phyloP scores from a whole-genome alignment of 1,284 basidiomycete species.

The Trametes pubescens region DNA sequence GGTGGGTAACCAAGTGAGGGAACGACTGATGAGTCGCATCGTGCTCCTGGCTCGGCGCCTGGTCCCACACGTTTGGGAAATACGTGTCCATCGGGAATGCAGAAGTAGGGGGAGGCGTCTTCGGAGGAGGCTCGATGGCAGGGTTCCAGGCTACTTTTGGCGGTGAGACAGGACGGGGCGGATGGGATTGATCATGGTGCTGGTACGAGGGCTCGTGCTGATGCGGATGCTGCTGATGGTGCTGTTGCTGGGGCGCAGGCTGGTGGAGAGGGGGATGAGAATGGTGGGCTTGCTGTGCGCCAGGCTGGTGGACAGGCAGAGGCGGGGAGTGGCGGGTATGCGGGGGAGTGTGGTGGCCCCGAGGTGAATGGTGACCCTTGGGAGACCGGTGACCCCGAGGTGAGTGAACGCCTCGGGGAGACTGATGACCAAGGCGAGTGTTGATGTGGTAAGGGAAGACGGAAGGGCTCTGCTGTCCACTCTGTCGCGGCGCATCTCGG shows the following conservation, averaged over 20 bases:
- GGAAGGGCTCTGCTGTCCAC: conserved; percentile 21
- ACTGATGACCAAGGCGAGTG: conserved; percentile 22
- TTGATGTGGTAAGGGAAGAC: conserved; percentile 13
- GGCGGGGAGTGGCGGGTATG: conserved; percentile 28
- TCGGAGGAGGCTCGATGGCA: conserved; percentile 78
- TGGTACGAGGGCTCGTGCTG: conserved; percentile 33
- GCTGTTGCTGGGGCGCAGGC: conserved; percentile 27
- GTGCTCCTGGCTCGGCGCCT: conserved; percentile 51
- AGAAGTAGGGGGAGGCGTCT: conserved; percentile 54
- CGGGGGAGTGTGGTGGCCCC: conserved; percentile 28
- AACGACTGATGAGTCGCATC: conserved; percentile 44
- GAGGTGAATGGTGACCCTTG: conserved; percentile 24
- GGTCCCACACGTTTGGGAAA: conserved; percentile 80
- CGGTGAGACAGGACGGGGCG: conserved; percentile 59
- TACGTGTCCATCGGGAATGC: conserved; percentile 74
- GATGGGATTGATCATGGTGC: conserved; percentile 33
- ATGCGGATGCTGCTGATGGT: conserved; percentile 13
- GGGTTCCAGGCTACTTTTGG: conserved; percentile 75
- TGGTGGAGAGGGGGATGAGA: conserved; percentile 17
- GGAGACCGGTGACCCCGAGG: conserved; percentile 25
- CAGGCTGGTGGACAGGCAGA: conserved; percentile 17
- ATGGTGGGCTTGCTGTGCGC: conserved; percentile 10
- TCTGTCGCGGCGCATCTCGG: conserved; percentile 20
- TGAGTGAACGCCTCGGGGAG: conserved; percentile 29
- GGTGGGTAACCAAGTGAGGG: conserved; percentile 41